Base-by-base conservation (phyloP, 2,329 filamentous ascomycete genomes). In the Alternaria novae-zelandiae region DNA sequence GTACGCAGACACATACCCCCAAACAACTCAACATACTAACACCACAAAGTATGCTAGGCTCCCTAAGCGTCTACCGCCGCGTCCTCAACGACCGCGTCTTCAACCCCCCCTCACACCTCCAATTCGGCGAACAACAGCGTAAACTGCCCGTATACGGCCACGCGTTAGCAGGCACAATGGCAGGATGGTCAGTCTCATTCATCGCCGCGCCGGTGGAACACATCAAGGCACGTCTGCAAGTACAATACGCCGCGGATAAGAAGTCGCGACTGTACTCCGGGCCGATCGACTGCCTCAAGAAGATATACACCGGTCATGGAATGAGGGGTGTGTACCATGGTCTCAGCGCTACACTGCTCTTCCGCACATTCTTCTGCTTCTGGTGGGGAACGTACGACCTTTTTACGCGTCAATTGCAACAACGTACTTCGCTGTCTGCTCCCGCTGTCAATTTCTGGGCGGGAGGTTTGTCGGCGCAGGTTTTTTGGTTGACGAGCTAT, bases 361-460 rank as follows among this genome's bases (percentile, higher is more conserved):
- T 98, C 83, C 88, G 96, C 17, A 89, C 89, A 13, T 97, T 95
- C 83, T 99, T 99, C 85, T 97, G 97, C 86, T 96, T 91, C 83
- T 98, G 94, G 94, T 99, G 96, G 96, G 90, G 90, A n/a, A 91
- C 89, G 64, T 99, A 99, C 83, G 95, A 97, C 74, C 72, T 97
- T 28, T 86, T 98, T 70, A 92, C 92, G 6, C 85, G 88, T 21
- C 82, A 86, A 63, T 83, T 98, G 76, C 84, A 87, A 58, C 80
- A 87, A 17, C 84, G 89, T 72, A 97, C 94, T 3, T 81, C 72
- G 12, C 82, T 97, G 57, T 91, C 91, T 57, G 88, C 89, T 0
- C 93, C 96, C 0, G 90, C 90, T 1, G 86, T 98, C 75, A 98
- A 98, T 78, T 99, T 99, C 83, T 98, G 95, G 95, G 95, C 96